Percentiles rank a stretch among this genome's conserved stretches.
Conservation (phyloP, 164 flowering plant genomes). For the Litsea cubeba region DNA sequence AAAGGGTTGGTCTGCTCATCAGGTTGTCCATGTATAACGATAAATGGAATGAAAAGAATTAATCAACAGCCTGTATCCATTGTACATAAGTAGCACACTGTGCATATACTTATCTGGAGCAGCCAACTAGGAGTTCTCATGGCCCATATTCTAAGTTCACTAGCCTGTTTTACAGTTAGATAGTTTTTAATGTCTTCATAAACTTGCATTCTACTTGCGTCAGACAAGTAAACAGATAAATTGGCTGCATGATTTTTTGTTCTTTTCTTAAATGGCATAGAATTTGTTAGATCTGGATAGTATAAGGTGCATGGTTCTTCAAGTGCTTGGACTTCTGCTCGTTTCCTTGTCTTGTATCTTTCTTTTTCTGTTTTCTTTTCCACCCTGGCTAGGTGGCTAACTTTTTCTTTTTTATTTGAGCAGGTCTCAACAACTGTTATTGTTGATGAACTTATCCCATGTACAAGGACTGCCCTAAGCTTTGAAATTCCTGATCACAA, state of each 20-base stretch:
- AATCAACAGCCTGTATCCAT: too few species aligned
- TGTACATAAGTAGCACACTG: too few species aligned
- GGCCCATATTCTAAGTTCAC: background rate
- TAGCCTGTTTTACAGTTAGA: background rate
- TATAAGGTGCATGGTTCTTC: background rate
- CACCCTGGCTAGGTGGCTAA: too few species aligned
- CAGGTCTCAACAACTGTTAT: slow-evolving; percentile 72
- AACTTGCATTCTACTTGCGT: background rate
- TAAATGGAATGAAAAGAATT: too few species aligned
- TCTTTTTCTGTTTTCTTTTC: background rate
- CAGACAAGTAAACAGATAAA: background rate
- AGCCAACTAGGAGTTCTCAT: background rate
- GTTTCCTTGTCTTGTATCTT: background rate
- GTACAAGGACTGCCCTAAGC: slow-evolving; percentile 44
- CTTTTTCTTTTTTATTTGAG: slow-evolving; percentile 3
- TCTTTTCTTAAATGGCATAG: background rate
- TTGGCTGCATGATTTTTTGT: background rate
- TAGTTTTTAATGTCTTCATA: background rate
- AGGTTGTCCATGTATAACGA: background rate
- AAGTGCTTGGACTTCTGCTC: background rate
- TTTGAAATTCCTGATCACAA: slow-evolving; percentile 75
- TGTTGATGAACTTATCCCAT: slow-evolving; percentile 37
- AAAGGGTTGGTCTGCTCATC: background rate
- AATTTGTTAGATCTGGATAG: background rate
- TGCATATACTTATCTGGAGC: too few species aligned